Evolutionary conservation across 495 filamentous ascomycete genomes (phyloP).

Genomic region (Annulohypoxylon nitens): DNA sequence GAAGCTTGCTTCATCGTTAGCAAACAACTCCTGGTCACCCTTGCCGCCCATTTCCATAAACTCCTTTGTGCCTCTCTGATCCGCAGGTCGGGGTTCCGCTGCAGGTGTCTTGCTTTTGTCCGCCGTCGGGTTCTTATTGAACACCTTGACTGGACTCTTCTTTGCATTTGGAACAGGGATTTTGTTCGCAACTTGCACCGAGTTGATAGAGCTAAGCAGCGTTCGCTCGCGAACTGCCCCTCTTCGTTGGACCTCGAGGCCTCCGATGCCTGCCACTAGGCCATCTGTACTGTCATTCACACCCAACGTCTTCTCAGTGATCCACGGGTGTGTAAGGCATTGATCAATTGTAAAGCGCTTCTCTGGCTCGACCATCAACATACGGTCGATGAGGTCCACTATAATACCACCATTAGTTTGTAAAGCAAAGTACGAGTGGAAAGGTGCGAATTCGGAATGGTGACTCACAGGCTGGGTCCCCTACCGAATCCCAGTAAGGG

Average conservation of each 20-base stretch:
- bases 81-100: constrained; percentile 72
- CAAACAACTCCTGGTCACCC: constrained; percentile 83
- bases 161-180: constrained; percentile 64
- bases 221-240: constrained; percentile 86
- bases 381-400: constrained; percentile 93
- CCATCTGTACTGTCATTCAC: constrained; percentile 92
- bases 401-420: constrained; percentile 34
- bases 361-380: constrained; percentile 89
- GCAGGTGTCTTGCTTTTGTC: constrained; percentile 37
- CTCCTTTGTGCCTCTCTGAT: constrained; percentile 74
- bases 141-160: constrained; percentile 77
- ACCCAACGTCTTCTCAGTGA: constrained; percentile 67
- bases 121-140: constrained; percentile 75
- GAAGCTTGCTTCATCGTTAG: constrained; percentile 68
- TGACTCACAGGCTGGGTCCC: constrained; percentile 77
- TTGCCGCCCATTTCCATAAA: constrained; percentile 86
- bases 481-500: constrained; percentile 96
- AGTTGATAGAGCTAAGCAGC: constrained; percentile 83
- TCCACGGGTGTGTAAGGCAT: constrained; percentile 93
- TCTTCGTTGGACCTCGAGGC: constrained; percentile 85
- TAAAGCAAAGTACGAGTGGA: neutral
- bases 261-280: constrained; percentile 82
- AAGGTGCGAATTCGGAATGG: neutral
- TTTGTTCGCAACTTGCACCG: constrained; percentile 75
- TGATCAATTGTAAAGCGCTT: constrained; percentile 88